phyloP scores from a whole-genome alignment of 257 asterid species.

The Solanum habrochaites region DNA sequence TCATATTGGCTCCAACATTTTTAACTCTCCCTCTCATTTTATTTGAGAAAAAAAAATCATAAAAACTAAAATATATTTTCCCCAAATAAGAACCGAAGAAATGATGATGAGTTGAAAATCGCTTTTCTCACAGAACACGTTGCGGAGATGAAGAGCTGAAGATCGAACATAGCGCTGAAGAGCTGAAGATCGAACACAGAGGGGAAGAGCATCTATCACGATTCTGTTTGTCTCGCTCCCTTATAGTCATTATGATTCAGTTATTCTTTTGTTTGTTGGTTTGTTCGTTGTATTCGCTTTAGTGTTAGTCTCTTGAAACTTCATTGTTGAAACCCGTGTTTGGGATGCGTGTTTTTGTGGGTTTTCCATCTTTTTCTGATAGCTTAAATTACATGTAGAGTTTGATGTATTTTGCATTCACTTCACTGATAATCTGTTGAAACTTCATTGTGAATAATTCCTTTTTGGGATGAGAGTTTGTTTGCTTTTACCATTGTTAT shows the following conservation, averaged over 20 bases:
- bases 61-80: too few species aligned
- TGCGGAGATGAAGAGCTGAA: too few species aligned
- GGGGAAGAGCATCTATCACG: slow-evolving; percentile 35
- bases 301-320: not conserved
- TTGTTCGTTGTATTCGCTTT: not conserved
- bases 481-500: too few species aligned
- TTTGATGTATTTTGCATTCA: not conserved
- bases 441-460: not conserved
- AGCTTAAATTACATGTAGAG: not conserved
- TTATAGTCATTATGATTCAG: not conserved
- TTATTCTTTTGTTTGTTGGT: not conserved
- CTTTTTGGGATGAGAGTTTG: too few species aligned
- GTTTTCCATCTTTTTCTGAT: not conserved
- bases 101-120: too few species aligned
- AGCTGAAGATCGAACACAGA: too few species aligned
- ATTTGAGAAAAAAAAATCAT: too few species aligned
- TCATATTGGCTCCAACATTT: too few species aligned
- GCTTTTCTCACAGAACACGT: too few species aligned
- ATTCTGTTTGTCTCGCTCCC: slow-evolving; percentile 28
- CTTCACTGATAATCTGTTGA: not conserved
- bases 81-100: too few species aligned
- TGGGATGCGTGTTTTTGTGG: not conserved
- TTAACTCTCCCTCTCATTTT: too few species aligned
- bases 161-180: too few species aligned
- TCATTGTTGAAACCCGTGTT: not conserved